Conservation (phyloP, 1,284 basidiomycete species). For the Lignosus rhinocerotis region DNA sequence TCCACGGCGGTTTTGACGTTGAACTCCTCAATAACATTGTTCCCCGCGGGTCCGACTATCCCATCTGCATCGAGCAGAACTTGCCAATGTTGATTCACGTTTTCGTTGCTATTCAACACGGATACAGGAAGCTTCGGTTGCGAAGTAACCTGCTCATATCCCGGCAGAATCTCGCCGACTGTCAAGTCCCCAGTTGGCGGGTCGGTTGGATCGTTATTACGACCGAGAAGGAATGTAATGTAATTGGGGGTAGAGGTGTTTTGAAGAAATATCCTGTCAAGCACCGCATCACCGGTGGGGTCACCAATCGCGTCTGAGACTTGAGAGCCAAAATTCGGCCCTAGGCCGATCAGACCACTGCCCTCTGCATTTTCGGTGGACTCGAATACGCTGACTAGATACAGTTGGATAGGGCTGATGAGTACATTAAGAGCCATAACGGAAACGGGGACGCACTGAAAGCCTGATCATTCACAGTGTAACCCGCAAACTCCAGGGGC, state of each 20-base stretch:
- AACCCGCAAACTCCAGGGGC: slow-evolving; percentile 51
- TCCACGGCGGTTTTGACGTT: slow-evolving; percentile 42
- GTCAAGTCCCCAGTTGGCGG: slow-evolving; percentile 36
- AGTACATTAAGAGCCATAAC: too few species aligned
- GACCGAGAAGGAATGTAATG: slow-evolving; percentile 44
- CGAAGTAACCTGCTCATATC: slow-evolving; percentile 29
- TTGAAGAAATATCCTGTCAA: slow-evolving; percentile 59
- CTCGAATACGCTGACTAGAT: slow-evolving; percentile 27
- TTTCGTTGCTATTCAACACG: slow-evolving; percentile 17
- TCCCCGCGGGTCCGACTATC: slow-evolving; percentile 35
- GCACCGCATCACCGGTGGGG: slow-evolving; percentile 43
- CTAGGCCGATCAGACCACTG: slow-evolving; percentile 39
- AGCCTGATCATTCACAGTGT: slow-evolving; percentile 53
- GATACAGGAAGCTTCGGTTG: slow-evolving; percentile 36
- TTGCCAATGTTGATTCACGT: slow-evolving; percentile 35
- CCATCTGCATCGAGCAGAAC: slow-evolving; percentile 30
- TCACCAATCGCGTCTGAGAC: slow-evolving; percentile 26
- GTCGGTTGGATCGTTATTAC: slow-evolving; percentile 29
- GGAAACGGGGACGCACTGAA: slow-evolving; percentile 45
- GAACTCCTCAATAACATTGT: slow-evolving; percentile 34
- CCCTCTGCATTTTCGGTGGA: slow-evolving; percentile 19
- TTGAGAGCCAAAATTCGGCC: slow-evolving; percentile 37
- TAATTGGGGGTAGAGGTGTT: slow-evolving; percentile 53
- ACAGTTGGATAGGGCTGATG: too few species aligned
- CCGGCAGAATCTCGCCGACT: slow-evolving; percentile 34